A percentile compares a stretch with the other conserved stretches of the same genome.
phyloP scores from a whole-genome alignment of 768 basidiomycete species.

The Trametopsis cervina region DNA sequence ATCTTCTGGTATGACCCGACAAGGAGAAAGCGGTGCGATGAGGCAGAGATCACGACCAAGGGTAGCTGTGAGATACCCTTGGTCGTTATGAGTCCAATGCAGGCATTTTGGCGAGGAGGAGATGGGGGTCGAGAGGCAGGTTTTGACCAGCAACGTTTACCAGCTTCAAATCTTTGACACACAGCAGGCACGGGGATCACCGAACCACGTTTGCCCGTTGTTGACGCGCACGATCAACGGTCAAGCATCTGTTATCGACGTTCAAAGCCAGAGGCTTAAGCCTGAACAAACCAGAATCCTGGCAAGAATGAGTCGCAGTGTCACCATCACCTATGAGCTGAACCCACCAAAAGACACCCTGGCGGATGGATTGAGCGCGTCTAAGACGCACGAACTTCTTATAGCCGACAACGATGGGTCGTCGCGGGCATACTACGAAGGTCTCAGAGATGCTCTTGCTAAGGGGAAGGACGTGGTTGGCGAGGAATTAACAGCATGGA shows the following conservation, averaged over 20 bases:
- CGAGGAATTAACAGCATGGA: conserved; percentile 66
- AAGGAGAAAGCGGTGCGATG: conserved; percentile 17
- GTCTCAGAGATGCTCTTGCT: conserved; percentile 40
- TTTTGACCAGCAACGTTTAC: conserved; percentile 1
- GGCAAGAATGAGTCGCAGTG: conserved; percentile 20
- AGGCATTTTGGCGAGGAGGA: conserved; percentile 34
- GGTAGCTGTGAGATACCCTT: conserved; percentile 28
- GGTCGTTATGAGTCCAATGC: conserved; percentile 46
- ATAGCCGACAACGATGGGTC: conserved; percentile 9
- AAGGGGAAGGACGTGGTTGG: conserved; percentile 51
- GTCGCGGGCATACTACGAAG: conserved; percentile 41
- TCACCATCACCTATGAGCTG: conserved; percentile 39
- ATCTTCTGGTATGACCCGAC: conserved; percentile 19
- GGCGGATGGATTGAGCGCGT: conserved; percentile 18
- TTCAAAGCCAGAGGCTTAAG: no score
- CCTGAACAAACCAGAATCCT: neutral
- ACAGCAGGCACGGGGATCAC: conserved; percentile 10
- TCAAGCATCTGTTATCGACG: no score
- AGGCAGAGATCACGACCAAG: conserved; percentile 4
- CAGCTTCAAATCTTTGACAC: neutral
- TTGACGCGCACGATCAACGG: neutral
- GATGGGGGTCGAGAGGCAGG: conserved; percentile 4
- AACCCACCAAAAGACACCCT: conserved; percentile 30
- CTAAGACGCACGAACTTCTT: conserved; percentile 21
- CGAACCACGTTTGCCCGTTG: conserved; percentile 11